phyloP scores from a whole-genome alignment of 2,329 filamentous ascomycete species.

The Aureobasidium namibiae region DNA sequence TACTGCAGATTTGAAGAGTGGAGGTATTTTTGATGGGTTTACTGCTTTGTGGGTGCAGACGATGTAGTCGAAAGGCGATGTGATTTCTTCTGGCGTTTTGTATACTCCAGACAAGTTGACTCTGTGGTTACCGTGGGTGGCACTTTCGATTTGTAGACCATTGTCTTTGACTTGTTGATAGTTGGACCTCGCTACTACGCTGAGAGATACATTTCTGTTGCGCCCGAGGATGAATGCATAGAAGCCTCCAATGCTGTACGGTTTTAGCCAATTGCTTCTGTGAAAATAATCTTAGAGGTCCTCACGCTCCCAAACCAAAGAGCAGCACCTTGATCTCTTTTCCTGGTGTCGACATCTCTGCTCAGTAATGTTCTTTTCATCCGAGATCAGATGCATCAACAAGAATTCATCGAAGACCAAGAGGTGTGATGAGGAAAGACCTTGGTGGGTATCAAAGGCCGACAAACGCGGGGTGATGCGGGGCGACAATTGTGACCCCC shows the following conservation, averaged over 20 bases:
- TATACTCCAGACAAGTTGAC: slow-evolving; percentile 25
- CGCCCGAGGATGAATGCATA: slow-evolving; percentile 48
- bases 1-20: slow-evolving; percentile 32
- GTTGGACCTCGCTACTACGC: slow-evolving; percentile 39
- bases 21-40: slow-evolving; percentile 27
- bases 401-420: neutral
- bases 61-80: slow-evolving; percentile 37
- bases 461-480: neutral
- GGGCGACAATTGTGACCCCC: neutral
- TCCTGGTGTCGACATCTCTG: neutral
- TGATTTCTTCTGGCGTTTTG: slow-evolving; percentile 26
- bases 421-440: neutral
- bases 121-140: slow-evolving; percentile 33
- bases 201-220: slow-evolving; percentile 31
- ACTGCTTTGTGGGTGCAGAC: slow-evolving; percentile 41
- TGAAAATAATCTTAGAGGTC: slow-evolving; percentile 1
- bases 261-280: neutral
- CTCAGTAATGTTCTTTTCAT: neutral
- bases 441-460: neutral
- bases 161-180: slow-evolving; percentile 34
- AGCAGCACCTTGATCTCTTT: slow-evolving; percentile 33
- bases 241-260: slow-evolving; percentile 46
- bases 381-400: neutral
- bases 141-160: slow-evolving; percentile 36
- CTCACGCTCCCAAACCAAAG: slow-evolving; percentile 48